Conservation (phyloP, 352 stramenopile species). For the Pilasporangium apinafurcum region DNA sequence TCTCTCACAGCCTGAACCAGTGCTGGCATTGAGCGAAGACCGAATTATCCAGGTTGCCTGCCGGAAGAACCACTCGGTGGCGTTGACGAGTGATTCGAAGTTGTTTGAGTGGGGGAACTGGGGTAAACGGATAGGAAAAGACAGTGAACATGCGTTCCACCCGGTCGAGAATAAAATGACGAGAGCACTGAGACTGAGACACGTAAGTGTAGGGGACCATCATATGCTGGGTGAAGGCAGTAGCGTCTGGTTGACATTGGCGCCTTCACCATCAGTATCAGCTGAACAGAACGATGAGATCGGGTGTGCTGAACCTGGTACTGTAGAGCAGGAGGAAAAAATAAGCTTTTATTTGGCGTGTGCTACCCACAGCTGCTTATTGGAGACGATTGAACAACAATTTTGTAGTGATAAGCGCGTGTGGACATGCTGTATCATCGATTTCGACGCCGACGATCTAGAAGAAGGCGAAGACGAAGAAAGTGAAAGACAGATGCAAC, state of each 20-base stretch:
- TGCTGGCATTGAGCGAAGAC: slow-evolving; percentile 38
- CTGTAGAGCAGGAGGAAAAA: slow-evolving; percentile 2
- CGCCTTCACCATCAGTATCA: background rate
- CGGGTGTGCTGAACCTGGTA: slow-evolving; percentile 7
- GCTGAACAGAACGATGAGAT: background rate
- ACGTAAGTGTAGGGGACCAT: slow-evolving; percentile 42
- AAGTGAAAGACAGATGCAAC: slow-evolving; percentile 40
- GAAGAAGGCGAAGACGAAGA: slow-evolving; percentile 14
- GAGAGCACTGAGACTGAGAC: slow-evolving; percentile 21
- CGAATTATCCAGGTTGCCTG: slow-evolving; percentile 41
- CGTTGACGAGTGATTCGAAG: slow-evolving; percentile 23
- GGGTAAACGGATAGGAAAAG: slow-evolving; percentile 39
- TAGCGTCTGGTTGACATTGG: slow-evolving; percentile 54
- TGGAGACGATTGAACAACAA: slow-evolving; percentile 10
- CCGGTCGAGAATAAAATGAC: slow-evolving; percentile 26
- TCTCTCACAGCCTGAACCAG: slow-evolving; percentile 49
- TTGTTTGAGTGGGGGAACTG: slow-evolving; percentile 74
- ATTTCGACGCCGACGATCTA: slow-evolving; percentile 51
- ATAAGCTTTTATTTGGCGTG: slow-evolving; percentile 15
- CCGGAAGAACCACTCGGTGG: slow-evolving; percentile 49
- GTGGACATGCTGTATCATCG: slow-evolving; percentile 31
- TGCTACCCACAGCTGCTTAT: slow-evolving; percentile 16
- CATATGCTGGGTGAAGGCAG: slow-evolving; percentile 52
- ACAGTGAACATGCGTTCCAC: slow-evolving; percentile 52
- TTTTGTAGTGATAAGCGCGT: slow-evolving; percentile 4